Base-by-base conservation (phyloP, 2,329 filamentous ascomycete species). In the Trichoderma arundinaceum region DNA sequence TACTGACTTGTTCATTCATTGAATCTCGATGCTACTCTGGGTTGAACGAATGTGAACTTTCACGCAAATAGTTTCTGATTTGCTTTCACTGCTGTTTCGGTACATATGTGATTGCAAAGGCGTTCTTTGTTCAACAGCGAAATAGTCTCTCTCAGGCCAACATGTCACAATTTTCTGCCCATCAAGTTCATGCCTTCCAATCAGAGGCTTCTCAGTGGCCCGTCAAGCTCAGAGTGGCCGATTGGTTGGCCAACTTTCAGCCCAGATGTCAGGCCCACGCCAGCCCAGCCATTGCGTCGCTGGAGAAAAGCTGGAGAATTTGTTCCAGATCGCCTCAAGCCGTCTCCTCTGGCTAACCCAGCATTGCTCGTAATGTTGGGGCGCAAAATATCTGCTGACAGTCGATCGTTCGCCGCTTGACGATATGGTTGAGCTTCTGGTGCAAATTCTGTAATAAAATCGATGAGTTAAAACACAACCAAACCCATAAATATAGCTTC, bases 221-320 rank as follows among this genome's bases (percentile, higher is more conserved):
- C 66, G 39, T 72, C 64, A 10, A 71, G 41, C 9, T 68, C 68
- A 44, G 69, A 65, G n/a, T 51, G 19, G 19, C 68, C 69, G 17
- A 60, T 64, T 7, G 74, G 65, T 52, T 73, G 74, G 41, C 74
- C 75, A 33, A 72, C 70, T 54, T 72, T 76, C 8, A 76, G 66
- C 15, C 74, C 75, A 46, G 75, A 74, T 7, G 71, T 72, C 13
- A 77, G 65, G 7, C 75, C 74, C n/a, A 76, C 64, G 12, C 72
- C 71, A 15, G 70, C 22, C 15, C 75, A 61, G 10, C 67, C 68
- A 17, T 66, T 57, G 3, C 72, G 71, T 49, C 68, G 68, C 22
- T 69, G 68, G 4, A 65, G 61, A 54, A 75, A 71, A 9, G 63
- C 60, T 28, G 70, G 66, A 10, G 68, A 59, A 19, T 68, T 70